Evolutionary conservation across 345 rosid genomes (phyloP).

Genomic region (Dimocarpus longan): DNA sequence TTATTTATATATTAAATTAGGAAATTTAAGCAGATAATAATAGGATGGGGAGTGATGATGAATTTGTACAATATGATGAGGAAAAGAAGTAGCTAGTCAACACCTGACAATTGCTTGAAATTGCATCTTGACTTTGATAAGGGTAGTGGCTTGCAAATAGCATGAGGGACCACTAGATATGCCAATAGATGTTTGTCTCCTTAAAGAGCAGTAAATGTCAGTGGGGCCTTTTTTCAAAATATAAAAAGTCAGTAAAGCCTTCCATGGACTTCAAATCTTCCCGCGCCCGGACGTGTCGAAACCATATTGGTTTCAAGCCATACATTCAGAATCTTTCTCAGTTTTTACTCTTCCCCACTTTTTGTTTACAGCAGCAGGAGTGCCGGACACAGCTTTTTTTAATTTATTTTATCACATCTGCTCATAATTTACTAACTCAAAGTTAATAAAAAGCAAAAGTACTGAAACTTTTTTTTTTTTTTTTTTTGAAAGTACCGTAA

Average conservation of each 20-base stretch:
- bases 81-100: neutral
- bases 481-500: no score
- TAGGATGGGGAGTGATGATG: neutral
- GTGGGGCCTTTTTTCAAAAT: no score
- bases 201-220: neutral
- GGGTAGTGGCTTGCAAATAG: neutral
- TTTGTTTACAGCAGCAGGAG: neutral
- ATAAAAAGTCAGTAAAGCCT: neutral
- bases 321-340: neutral
- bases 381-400: no score
- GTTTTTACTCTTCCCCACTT: neutral
- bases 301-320: neutral
- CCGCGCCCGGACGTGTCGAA: neutral
- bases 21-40: no score
- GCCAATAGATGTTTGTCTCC: constrained; percentile 10
- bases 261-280: neutral
- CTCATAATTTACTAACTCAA: no score
- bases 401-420: no score
- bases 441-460: no score
- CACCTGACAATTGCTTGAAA: neutral
- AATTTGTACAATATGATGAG: neutral
- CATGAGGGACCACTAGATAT: constrained; percentile 18
- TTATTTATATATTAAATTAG: no score
- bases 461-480: no score
- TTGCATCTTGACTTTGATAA: constrained; percentile 3